Conservation (phyloP, 805 yeast genomes). For the Candida mattraensis region DNA sequence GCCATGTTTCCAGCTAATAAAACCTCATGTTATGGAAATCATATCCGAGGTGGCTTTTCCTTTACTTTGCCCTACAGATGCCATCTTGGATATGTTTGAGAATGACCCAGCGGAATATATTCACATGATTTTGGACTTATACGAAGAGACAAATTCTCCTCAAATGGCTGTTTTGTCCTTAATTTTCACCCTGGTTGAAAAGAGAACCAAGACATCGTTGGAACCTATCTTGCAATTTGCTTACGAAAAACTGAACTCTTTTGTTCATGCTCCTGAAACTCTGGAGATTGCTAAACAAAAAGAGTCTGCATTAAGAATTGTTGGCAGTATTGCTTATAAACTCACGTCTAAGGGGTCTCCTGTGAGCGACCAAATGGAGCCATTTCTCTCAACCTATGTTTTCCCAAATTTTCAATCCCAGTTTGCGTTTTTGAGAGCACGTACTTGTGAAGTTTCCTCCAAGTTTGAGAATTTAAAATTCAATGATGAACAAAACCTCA, state of each 20-base stretch:
- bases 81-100: slow-evolving; percentile 73
- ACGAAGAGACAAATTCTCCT: slow-evolving; percentile 63
- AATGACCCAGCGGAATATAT: slow-evolving; percentile 91
- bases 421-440: slow-evolving; percentile 69
- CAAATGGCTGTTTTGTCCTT: slow-evolving; percentile 79
- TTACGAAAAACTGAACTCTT: slow-evolving; percentile 46
- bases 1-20: slow-evolving; percentile 65
- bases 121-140: slow-evolving; percentile 66
- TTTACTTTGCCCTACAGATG: slow-evolving; percentile 69
- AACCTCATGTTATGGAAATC: slow-evolving; percentile 65
- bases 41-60: slow-evolving; percentile 79
- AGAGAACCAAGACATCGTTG: slow-evolving; percentile 60
- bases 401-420: slow-evolving; percentile 69
- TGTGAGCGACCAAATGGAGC: slow-evolving; percentile 63
- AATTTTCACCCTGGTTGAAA: slow-evolving; percentile 67
- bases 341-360: slow-evolving; percentile 57
- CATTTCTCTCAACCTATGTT: slow-evolving; percentile 59
- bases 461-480: slow-evolving; percentile 65
- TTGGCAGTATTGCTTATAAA: slow-evolving; percentile 69
- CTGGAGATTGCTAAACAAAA: slow-evolving; percentile 60
- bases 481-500: slow-evolving; percentile 36
- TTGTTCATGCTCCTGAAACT: slow-evolving; percentile 37
- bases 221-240: slow-evolving; percentile 62
- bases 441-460: slow-evolving; percentile 66
- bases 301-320: slow-evolving; percentile 77